Evolutionary conservation across 805 yeast genomes (phyloP).

Genomic region (Wickerhamiella azymoides): DNA sequence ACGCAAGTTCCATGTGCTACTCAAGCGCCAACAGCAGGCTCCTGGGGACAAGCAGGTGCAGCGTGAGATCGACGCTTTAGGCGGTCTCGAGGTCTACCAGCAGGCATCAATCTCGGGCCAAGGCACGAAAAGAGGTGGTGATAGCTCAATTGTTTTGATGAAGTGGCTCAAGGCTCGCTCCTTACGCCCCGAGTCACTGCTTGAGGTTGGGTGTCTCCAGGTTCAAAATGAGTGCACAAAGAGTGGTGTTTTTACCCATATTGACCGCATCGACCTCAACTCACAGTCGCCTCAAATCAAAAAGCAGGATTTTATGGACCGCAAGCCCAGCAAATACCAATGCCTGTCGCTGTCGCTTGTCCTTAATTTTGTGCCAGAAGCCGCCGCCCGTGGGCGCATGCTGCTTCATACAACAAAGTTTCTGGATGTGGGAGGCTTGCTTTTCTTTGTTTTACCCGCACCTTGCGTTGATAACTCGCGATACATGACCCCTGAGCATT

Average conservation of each 20-base stretch:
- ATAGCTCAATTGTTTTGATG: conserved; percentile 70
- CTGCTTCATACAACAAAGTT: conserved; percentile 44
- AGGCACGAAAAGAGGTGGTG: conserved; percentile 67
- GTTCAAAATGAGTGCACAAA: conserved; percentile 55
- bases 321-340: conserved; percentile 31
- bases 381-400: conserved; percentile 66
- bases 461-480: conserved; percentile 80
- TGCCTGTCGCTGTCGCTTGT: conserved; percentile 76
- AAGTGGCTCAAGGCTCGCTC: conserved; percentile 43
- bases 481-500: conserved; percentile 40
- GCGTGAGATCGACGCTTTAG: conserved; percentile 31
- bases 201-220: conserved; percentile 77
- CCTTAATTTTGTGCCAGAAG: conserved; percentile 71
- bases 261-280: conserved; percentile 62
- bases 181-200: conserved; percentile 27
- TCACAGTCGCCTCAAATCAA: conserved; percentile 60
- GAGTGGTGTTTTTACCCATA: conserved; percentile 36
- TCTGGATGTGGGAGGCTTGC: conserved; percentile 26
- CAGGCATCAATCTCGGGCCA: conserved; percentile 81
- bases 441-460: conserved; percentile 75
- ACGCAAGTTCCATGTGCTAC: conserved; percentile 58
- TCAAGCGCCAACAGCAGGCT: conserved; percentile 34
- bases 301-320: conserved; percentile 73
- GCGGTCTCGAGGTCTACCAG: conserved; percentile 73
- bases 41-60: conserved; percentile 11